Evolutionary conservation across 352 stramenopile species (phyloP).

Genomic region (Phytopythium kandeliae): DNA sequence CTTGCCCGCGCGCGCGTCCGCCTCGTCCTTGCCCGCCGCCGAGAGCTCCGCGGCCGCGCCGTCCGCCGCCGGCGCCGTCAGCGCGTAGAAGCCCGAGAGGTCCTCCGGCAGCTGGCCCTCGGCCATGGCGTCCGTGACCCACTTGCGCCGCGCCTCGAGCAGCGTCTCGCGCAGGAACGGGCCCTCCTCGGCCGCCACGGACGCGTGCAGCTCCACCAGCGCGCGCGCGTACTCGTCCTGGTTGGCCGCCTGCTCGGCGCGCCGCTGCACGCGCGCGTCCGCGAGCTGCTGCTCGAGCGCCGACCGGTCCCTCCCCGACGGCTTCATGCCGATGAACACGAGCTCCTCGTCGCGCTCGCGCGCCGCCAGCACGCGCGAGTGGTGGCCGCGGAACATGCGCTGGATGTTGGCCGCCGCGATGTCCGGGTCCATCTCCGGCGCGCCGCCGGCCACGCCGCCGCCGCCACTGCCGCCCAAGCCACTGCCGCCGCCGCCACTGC

Average conservation of each 20-base stretch:
- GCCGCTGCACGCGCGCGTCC: slow-evolving; percentile 76
- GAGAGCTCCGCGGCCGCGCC: slow-evolving; percentile 37
- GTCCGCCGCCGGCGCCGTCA: slow-evolving; percentile 31
- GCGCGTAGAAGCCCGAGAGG: slow-evolving; percentile 84
- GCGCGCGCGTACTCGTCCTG: slow-evolving; percentile 89
- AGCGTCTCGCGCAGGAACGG: slow-evolving; percentile 91
- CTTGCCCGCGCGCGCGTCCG: too few species aligned
- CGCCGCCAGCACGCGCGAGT: slow-evolving; percentile 52
- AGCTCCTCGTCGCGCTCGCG: slow-evolving; percentile 80
- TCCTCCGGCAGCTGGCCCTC: slow-evolving; percentile 84
- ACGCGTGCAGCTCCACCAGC: slow-evolving; percentile 81
- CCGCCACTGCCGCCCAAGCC: slow-evolving; percentile 17
- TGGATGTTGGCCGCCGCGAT: slow-evolving; percentile 91
- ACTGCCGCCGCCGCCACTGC: background rate
- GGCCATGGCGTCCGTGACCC: slow-evolving; percentile 91
- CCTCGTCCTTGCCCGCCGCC: slow-evolving; percentile 25
- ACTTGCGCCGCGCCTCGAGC: slow-evolving; percentile 88
- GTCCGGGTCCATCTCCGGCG: slow-evolving; percentile 83
- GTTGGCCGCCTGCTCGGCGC: slow-evolving; percentile 89
- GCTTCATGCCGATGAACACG: slow-evolving; percentile 93
- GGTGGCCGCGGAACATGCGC: slow-evolving; percentile 84
- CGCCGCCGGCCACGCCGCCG: slow-evolving; percentile 10
- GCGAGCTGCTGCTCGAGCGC: slow-evolving; percentile 71
- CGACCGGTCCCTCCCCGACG: slow-evolving; percentile 44
- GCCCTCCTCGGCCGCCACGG: slow-evolving; percentile 82